phyloP scores from a whole-genome alignment of 108 stramenopile genomes.

The Conticribra guillardii region DNA sequence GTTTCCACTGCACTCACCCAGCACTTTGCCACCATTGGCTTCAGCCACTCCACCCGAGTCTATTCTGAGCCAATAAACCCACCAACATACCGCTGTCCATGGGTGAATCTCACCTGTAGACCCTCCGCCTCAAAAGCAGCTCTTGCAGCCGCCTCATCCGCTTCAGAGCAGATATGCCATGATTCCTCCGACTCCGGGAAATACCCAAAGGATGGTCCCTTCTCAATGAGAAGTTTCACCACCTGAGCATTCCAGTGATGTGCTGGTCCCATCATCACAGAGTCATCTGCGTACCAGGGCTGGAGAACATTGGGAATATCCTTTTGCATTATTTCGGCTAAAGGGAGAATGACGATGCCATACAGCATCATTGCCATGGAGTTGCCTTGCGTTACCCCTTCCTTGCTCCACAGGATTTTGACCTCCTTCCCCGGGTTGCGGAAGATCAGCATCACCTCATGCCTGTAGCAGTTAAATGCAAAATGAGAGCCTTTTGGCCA shows the following conservation, averaged over 20 bases:
- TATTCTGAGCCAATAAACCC: slow-evolving; percentile 23
- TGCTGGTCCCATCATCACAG: slow-evolving; percentile 9
- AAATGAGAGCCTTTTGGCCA: slow-evolving; percentile 38
- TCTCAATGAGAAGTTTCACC: background rate
- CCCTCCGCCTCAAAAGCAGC: background rate
- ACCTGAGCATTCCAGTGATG: too few species aligned
- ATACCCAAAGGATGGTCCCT: slow-evolving; percentile 3
- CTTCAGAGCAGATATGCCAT: background rate
- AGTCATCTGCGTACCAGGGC: slow-evolving; percentile 51
- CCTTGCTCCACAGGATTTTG: slow-evolving; percentile 1
- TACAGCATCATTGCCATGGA: slow-evolving; percentile 47
- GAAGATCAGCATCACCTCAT: slow-evolving; percentile 10
- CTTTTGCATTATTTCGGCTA: slow-evolving; percentile 7
- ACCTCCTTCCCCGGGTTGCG: background rate
- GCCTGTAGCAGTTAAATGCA: slow-evolving; percentile 43
- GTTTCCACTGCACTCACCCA: slow-evolving; percentile 10
- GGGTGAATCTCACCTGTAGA: slow-evolving; percentile 3
- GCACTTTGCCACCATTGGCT: slow-evolving; percentile 3
- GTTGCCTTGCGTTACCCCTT: slow-evolving; percentile 44
- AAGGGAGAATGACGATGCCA: slow-evolving; percentile 36
- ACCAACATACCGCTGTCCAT: slow-evolving; percentile 30
- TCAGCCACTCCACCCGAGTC: slow-evolving; percentile 15
- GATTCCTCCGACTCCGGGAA: too few species aligned
- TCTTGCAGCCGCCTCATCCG: slow-evolving; percentile 2
- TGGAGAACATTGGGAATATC: slow-evolving; percentile 9